A percentile compares a stretch with the other conserved stretches of the same genome.
Conservation (phyloP, 148 eudicot species). For the Dysphania ambrosioides region DNA sequence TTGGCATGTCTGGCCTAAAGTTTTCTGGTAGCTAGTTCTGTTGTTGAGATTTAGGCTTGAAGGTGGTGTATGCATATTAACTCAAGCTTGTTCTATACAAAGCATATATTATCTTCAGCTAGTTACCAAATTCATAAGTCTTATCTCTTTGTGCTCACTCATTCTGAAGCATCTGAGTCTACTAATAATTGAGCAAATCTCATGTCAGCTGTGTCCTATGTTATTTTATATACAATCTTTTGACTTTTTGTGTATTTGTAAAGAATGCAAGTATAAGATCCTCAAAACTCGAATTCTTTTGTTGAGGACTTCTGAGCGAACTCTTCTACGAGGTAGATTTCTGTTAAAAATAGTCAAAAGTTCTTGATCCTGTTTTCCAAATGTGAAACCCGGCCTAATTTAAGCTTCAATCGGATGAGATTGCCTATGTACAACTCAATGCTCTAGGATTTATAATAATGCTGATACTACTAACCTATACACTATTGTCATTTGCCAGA, state of each 20-base stretch:
- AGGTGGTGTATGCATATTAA: background rate
- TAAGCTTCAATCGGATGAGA: background rate
- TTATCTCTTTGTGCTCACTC: background rate
- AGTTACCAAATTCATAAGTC: too few relatives aligned
- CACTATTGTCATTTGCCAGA: background rate
- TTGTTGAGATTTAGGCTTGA: background rate
- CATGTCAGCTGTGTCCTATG: background rate
- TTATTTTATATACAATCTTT: background rate
- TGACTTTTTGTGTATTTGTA: background rate
- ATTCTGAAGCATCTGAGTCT: background rate
- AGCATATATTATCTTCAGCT: too few relatives aligned
- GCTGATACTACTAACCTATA: background rate
- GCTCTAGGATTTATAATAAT: background rate
- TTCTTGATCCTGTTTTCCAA: background rate
- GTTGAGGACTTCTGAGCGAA: background rate
- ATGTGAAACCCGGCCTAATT: slow-evolving; percentile 3
- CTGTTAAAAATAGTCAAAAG: background rate
- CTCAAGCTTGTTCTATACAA: background rate
- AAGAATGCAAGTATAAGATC: background rate
- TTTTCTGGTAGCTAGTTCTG: slow-evolving; percentile 17
- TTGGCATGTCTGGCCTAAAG: slow-evolving; percentile 19
- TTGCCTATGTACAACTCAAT: background rate
- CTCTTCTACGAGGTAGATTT: background rate
- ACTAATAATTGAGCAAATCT: background rate
- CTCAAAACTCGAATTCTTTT: background rate